Percentiles rank a stretch among this genome's conserved stretches.
Evolutionary conservation across 768 basidiomycete species (phyloP).

Genomic region (Termitomyces sp.): DNA sequence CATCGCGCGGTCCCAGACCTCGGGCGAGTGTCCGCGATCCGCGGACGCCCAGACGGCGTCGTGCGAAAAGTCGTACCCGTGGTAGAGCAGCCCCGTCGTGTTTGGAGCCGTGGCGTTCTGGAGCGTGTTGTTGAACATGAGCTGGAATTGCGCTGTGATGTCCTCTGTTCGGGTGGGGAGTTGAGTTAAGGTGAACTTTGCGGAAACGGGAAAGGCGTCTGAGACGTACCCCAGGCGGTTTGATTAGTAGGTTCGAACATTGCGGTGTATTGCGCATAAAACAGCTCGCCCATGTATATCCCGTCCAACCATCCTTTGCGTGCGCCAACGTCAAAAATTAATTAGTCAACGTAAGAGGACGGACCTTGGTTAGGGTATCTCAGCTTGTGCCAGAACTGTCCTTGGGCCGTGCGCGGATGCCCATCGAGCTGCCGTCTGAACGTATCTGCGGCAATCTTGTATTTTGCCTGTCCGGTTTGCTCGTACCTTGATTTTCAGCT

Average conservation of each 20-base stretch:
- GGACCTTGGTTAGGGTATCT: slow-evolving; percentile 37
- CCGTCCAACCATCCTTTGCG: slow-evolving; percentile 45
- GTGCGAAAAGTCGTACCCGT: slow-evolving; percentile 43
- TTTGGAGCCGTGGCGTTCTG: slow-evolving; percentile 32
- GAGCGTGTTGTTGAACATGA: slow-evolving; percentile 38
- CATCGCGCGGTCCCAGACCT: slow-evolving; percentile 44
- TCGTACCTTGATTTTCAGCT: slow-evolving; percentile 22
- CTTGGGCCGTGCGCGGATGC: slow-evolving; percentile 38
- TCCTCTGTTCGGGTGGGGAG: slow-evolving; percentile 20
- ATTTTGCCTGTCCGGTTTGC: slow-evolving; percentile 28
- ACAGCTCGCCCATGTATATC: slow-evolving; percentile 41
- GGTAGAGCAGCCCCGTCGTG: slow-evolving; percentile 38
- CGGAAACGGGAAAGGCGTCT: not conserved
- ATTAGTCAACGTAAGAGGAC: not conserved
- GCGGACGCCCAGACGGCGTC: slow-evolving; percentile 37
- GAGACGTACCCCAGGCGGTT: slow-evolving; percentile 31
- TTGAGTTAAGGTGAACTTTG: not conserved
- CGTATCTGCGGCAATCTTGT: slow-evolving; percentile 33
- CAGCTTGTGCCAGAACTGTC: slow-evolving; percentile 43
- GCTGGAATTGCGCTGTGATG: slow-evolving; percentile 33
- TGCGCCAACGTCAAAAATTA: too few species aligned
- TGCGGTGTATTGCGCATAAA: slow-evolving; percentile 35
- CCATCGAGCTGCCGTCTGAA: slow-evolving; percentile 32
- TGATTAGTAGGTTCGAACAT: slow-evolving; percentile 27
- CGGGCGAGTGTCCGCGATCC: slow-evolving; percentile 40